Base-by-base conservation (phyloP, 2,329 filamentous ascomycete species). In the Mariannaea sp. region DNA sequence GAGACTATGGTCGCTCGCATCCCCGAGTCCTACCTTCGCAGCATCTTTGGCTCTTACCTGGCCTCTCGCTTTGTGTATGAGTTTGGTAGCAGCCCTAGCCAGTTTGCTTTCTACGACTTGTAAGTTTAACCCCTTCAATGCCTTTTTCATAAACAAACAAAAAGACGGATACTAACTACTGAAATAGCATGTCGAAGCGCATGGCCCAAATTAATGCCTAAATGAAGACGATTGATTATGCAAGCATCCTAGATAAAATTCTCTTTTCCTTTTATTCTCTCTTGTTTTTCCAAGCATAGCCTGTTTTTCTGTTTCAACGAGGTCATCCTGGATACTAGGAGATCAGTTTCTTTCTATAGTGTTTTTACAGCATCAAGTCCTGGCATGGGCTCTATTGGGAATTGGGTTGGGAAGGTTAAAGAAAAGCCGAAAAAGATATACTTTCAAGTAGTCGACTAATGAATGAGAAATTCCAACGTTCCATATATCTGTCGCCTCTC, bases 61-160 rank as follows among this genome's bases (percentile, higher is more conserved):
- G 93, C 94, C 42, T 95, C 89, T 68, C 88, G 94, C 36, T 99
- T 99, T 71, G 91, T 99, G 33, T 99, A 99, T 73, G 86, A 96
- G 72, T 94, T 93, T 71, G 94, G 94, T 67, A 92, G 92, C 71
- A 87, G 84, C 62, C 92, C 94, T 5, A 94, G 88, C 77, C 93
- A 97, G 68, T 97, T 99, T 77, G 92, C 93, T 32, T 99, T 99
- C 81, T 99, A 96, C 75, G 91, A 96, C 71, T 99, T 97, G 89
- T 92, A 78, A 85, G 89, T 88, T 55, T 40, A 20, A 27, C 42
- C 45, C 6, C 12, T 17, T 4, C 10, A n/a, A 13, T 22, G 33
- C n/a, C n/a, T n/a, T n/a, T n/a, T n/a, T n/a, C n/a, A n/a, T n/a
- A n/a, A n/a, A n/a, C n/a, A n/a, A n/a, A n/a, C n/a, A n/a, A 29